Percentiles rank a stretch among this genome's conserved stretches.
Conservation (phyloP, 371 early-diverging fungal genomes). For the Blastocladiella emersonii region DNA sequence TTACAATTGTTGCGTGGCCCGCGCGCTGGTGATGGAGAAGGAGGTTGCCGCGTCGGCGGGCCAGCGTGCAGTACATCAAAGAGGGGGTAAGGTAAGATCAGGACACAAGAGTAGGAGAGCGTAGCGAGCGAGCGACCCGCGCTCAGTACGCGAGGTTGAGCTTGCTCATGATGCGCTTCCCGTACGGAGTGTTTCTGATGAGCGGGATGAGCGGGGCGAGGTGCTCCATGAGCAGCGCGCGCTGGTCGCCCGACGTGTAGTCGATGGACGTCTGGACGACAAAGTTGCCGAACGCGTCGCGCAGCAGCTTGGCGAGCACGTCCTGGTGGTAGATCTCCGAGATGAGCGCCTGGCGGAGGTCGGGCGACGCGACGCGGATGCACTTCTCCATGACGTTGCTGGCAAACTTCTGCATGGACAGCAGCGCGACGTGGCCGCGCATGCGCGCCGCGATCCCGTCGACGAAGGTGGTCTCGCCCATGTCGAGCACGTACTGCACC, state of each 20-base stretch:
- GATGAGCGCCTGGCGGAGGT: slow-evolving; percentile 50
- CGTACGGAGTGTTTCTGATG: slow-evolving; percentile 74
- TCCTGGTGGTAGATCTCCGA: slow-evolving; percentile 52
- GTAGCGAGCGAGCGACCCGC: no score
- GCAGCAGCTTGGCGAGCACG: slow-evolving; percentile 54
- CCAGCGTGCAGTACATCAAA: no score
- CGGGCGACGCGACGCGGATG: slow-evolving; percentile 59
- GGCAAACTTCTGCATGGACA: slow-evolving; percentile 82
- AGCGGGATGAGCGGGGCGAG: slow-evolving; percentile 60
- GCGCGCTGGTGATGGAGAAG: no score
- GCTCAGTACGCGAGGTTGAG: slow-evolving; percentile 31
- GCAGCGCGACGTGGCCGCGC: slow-evolving; percentile 51
- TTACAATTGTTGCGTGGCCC: no score
- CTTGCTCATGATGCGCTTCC: slow-evolving; percentile 72
- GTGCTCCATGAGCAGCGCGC: slow-evolving; percentile 48
- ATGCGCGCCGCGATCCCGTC: slow-evolving; percentile 60
- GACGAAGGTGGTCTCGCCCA: slow-evolving; percentile 45
- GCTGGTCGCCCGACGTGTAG: slow-evolving; percentile 63
- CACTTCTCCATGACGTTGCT: slow-evolving; percentile 91
- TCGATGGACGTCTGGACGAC: slow-evolving; percentile 79
- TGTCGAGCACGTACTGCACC: slow-evolving; percentile 88
- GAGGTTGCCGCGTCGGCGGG: no score
- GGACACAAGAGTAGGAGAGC: no score
- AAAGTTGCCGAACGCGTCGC: slow-evolving; percentile 82
- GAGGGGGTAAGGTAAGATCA: no score